These are phyloP conservation scores for Zhuliangozyma parablackwelliae DNA, from an alignment of 1,139 yeast genomes.

Conservation along the genomic window DNA sequence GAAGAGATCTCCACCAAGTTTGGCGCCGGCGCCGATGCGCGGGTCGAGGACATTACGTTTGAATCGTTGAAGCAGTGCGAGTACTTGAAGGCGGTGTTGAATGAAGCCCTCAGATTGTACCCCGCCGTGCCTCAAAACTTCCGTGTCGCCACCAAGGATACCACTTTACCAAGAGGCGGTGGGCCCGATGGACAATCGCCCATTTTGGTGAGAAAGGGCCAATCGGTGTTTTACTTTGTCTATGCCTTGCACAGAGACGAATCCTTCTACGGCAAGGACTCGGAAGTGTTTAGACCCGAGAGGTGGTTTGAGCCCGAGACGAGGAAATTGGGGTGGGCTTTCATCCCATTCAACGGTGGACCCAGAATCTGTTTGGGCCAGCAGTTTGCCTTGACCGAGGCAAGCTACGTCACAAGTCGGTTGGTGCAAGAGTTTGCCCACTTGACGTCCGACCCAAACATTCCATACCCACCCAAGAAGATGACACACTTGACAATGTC, in stretches of 20 bases:
- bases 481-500: slow-evolving; percentile 32
- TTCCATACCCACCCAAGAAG: slow-evolving; percentile 32
- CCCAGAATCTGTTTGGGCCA: slow-evolving; percentile 60
- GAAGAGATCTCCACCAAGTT: slow-evolving; percentile 30
- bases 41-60: slow-evolving; percentile 28
- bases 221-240: slow-evolving; percentile 33
- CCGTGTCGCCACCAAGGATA: slow-evolving; percentile 40
- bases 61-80: slow-evolving; percentile 47
- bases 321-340: slow-evolving; percentile 46
- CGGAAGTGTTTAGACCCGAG: slow-evolving; percentile 42
- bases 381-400: slow-evolving; percentile 56
- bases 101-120: slow-evolving; percentile 48
- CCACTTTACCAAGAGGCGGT: slow-evolving; percentile 53
- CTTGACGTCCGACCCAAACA: slow-evolving; percentile 10
- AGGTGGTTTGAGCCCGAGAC: slow-evolving; percentile 42
- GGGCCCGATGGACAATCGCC: slow-evolving; percentile 43
- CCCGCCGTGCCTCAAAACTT: slow-evolving; percentile 52
- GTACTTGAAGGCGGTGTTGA: slow-evolving; percentile 45
- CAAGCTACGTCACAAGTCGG: slow-evolving; percentile 42
- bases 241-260: slow-evolving; percentile 39
- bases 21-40: slow-evolving; percentile 25
- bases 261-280: slow-evolving; percentile 43
- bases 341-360: slow-evolving; percentile 56
- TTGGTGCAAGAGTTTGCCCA: slow-evolving; percentile 29
- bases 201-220: slow-evolving; percentile 39